Percentiles rank a stretch among this genome's conserved stretches.
Conservation (phyloP, 306 rosid genomes). For the Sphenostylis stenocarpa region DNA sequence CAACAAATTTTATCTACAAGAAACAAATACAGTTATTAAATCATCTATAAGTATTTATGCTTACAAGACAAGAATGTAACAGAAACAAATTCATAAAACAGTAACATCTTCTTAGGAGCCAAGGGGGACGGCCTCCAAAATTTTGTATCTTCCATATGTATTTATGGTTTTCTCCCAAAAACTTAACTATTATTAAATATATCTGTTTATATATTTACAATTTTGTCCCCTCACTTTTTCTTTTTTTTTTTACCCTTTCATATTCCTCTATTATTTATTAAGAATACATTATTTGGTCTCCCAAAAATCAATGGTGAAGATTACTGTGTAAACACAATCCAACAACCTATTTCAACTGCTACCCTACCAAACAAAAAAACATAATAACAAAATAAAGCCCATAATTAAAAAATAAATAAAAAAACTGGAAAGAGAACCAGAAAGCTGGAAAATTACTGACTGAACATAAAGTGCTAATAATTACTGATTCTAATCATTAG, state of each 20-base stretch:
- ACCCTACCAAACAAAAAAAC: background rate
- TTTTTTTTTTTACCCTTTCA: no score
- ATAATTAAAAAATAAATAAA: background rate
- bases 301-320: no score
- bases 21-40: constrained; percentile 25
- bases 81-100: constrained; percentile 21
- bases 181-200: no score
- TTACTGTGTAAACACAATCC: no score
- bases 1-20: constrained; percentile 82
- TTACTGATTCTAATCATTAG: background rate
- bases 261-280: no score
- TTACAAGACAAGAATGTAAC: constrained; percentile 1
- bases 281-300: no score
- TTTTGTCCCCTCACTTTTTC: no score
- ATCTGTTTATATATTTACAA: no score
- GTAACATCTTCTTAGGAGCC: no score
- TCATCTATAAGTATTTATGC: background rate
- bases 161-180: no score
- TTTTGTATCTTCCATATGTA: no score
- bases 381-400: background rate
- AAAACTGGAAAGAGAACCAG: background rate
- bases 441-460: background rate
- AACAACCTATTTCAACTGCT: background rate
- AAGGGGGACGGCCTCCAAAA: no score
- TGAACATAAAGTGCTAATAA: background rate